These are phyloP conservation scores for Warburgia ugandensis DNA, from an alignment of 164 flowering plant species.

Conservation along the genomic window DNA sequence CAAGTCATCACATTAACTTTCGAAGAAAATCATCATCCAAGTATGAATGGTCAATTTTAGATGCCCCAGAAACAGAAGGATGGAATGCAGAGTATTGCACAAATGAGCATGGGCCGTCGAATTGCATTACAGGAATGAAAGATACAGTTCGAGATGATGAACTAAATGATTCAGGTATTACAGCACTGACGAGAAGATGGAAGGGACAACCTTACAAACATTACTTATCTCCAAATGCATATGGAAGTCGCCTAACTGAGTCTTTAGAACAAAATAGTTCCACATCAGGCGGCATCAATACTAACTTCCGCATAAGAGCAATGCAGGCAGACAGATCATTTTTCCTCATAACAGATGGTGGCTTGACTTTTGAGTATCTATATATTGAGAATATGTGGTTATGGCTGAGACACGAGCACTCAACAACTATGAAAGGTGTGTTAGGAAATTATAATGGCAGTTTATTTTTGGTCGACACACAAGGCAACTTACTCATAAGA, in stretches of 20 bases:
- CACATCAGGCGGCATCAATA: conserved; percentile 23
- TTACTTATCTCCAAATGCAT: conserved; percentile 35
- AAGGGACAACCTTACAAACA: conserved; percentile 27
- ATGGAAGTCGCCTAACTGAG: conserved; percentile 12
- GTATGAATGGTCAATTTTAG: conserved; percentile 67
- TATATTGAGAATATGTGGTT: conserved; percentile 55
- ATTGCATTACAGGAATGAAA: conserved; percentile 65
- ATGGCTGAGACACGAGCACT: conserved; percentile 70
- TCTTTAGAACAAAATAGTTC: conserved; percentile 23
- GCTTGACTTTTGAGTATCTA: conserved; percentile 55
- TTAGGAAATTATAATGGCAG: conserved; percentile 78
- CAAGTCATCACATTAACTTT: conserved; percentile 23
- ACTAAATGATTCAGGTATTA: conserved; percentile 25
- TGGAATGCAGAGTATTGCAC: conserved; percentile 91
- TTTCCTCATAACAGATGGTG: conserved; percentile 50
- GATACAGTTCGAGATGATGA: conserved; percentile 20
- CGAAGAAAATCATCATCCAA: conserved; percentile 40
- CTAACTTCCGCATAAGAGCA: conserved; percentile 45
- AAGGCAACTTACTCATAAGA: conserved; percentile 57
- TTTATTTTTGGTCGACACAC: conserved; percentile 50
- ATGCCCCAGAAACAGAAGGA: conserved; percentile 87
- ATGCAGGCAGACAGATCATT: conserved; percentile 64
- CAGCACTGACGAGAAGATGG: conserved; percentile 34
- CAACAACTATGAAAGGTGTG: conserved; percentile 51
- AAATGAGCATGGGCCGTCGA: conserved; percentile 66